Base-by-base conservation (phyloP, 257 asterid species). In the Nyctanthes arbortristis region DNA sequence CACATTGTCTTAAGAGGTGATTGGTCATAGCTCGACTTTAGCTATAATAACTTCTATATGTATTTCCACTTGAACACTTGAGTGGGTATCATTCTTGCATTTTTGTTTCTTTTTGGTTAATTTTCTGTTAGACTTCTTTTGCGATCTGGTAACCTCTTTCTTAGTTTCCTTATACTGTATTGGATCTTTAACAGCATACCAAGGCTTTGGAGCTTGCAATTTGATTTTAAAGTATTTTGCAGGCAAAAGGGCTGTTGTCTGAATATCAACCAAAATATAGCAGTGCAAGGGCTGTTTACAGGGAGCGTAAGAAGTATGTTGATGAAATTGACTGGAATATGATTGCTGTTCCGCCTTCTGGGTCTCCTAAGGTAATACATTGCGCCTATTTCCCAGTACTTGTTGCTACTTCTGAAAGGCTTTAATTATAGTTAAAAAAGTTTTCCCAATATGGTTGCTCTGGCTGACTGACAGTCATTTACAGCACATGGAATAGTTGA, bases 281-380 rank as follows among this genome's bases (percentile, higher is more conserved):
- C 78, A 94, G 99, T 73, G 97, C 99, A 18, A 87, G 92, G 82
- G 99, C 99, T 81, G 99, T 94, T 71, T 91, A 91, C 79, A 78
- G 96, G 81, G 99, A 94, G 87, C 87, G 89, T 67, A 94, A 94
- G 76, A 94, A 94, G 81, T 94, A 83, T 70, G 60, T 86, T 14
- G 97, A 92, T 82, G 97, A 91, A 78, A 91, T 94, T 76, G 97
- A 94, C 75, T 91, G 97, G 99, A 94, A 91, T 78, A 89, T 89
- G 96, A 93, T 94, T 69, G 99, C 97, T 60, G 82, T 89, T 67
- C 99, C 99, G 25, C 91, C 99, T 60, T 86, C 97, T 24, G 96
- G 96, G 75, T 82, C 96, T 73, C 65, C 92, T 57, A 89, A 91
- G 97, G 99, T 88, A 81, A 27, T 67, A 16, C 60, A 24, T 72